Base-by-base conservation (phyloP, 164 flowering plant species). In the Echeveria elegans region DNA sequence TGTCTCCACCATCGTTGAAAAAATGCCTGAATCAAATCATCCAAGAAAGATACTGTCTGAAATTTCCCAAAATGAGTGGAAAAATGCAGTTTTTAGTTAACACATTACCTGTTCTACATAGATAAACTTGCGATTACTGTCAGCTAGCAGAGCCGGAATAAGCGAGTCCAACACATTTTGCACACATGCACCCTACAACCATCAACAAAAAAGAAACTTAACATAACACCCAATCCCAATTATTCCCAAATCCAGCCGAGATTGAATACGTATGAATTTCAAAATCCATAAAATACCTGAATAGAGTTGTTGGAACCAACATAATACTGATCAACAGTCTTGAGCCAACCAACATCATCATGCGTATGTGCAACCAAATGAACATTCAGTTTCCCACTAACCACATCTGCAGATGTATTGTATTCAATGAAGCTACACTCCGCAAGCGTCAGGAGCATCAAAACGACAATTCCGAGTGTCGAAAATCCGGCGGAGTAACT, bases 1-100 rank as follows among this genome's bases (percentile, higher is more conserved):
- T 81, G 80, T 30, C 81, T 76, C 88, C 88, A 85, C 85, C 86
- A 85, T 48, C 88, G 71, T 68, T 82, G 82, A 64, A 85, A 82
- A 56, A 85, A 85, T 0, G 88, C 88, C 88, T 81, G 69, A 5
- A 31, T 8, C 15, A 19, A 62, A n/a, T 16, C 66, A 68, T 24
- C 23, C n/a, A 1, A 23, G 28, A n/a, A 50, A 50, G 21, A n/a
- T 31, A 53, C 10, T 53, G 15, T 53, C 16, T 10, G 18, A 53
- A 2, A 53, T 14, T 26, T 47, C 45, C 9, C 21, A 41, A 11
- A 38, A 43, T 18, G 8, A 50, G 12, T 16, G 41, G 23, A 23
- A 60, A 18, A 2, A 48, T 61, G 6, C 37, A 59, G 26, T 10
- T 24, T 11, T 50, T 7, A 24, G 16, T 53, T 19, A 59, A 24